Conservation (phyloP, 2,329 filamentous ascomycete genomes). For the Beauveria sp. region DNA sequence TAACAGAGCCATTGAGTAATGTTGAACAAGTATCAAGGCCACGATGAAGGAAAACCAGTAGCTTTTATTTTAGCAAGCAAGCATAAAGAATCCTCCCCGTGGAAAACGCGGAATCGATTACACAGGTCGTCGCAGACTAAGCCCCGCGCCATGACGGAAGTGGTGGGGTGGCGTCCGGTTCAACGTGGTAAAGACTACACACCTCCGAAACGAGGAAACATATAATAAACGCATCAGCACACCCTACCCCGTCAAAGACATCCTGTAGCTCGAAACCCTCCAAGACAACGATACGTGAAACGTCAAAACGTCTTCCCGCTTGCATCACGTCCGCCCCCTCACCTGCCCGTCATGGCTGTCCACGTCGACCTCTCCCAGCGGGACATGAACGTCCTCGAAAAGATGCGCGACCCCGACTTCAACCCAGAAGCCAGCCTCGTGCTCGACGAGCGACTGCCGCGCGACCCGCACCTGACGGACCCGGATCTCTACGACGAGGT, state of each 20-base stretch:
- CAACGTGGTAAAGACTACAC: neutral
- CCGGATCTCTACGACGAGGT: constrained; percentile 41
- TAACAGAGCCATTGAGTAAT: no score
- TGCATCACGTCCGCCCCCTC: no score
- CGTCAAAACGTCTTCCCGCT: no score
- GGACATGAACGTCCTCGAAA: constrained; percentile 56
- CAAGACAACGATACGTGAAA: no score
- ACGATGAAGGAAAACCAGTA: neutral
- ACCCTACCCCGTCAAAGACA: no score
- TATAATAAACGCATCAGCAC: neutral
- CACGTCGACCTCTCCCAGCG: constrained; percentile 43
- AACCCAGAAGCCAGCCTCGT: constrained; percentile 47
- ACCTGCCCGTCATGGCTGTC: constrained; percentile 33
- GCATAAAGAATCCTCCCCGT: neutral
- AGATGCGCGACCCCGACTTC: constrained; percentile 60
- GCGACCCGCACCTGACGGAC: constrained; percentile 51
- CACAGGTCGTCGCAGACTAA: neutral
- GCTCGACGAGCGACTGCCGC: constrained; percentile 46
- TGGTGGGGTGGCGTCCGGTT: constrained; percentile 1
- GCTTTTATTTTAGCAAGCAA: neutral
- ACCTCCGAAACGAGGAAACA: neutral
- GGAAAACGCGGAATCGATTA: neutral
- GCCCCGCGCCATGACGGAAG: constrained; percentile 8
- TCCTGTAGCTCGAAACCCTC: no score
- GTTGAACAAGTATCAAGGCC: neutral